These are phyloP conservation scores for Calocybe cyanea DNA, from an alignment of 768 basidiomycete genomes.

Conservation along the genomic window DNA sequence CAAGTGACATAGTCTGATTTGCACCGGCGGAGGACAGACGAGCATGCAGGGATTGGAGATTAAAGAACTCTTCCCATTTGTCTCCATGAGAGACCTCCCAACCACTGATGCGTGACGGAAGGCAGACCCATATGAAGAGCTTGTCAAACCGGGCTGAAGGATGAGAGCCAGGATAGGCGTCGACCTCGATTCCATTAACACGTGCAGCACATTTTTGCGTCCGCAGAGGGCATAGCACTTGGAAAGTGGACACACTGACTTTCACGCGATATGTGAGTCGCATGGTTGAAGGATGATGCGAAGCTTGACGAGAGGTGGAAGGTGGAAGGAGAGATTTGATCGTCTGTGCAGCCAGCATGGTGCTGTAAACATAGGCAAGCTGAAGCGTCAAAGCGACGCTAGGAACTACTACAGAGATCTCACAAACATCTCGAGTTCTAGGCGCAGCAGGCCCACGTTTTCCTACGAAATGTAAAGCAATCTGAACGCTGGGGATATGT, in stretches of 20 bases:
- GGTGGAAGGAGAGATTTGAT: constrained; percentile 34
- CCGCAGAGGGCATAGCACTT: constrained; percentile 45
- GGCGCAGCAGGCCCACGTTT: constrained; percentile 17
- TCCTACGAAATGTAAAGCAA: constrained; percentile 25
- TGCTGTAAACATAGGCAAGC: constrained; percentile 66
- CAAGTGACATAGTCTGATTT: constrained; percentile 41
- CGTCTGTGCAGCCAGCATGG: constrained; percentile 58
- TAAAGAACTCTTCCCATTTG: constrained; percentile 74
- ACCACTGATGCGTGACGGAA: constrained; percentile 31
- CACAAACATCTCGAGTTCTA: constrained; percentile 35
- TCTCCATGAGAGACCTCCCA: constrained; percentile 33
- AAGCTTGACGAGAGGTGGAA: constrained; percentile 13
- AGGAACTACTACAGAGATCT: constrained; percentile 47
- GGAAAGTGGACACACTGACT: constrained; percentile 38
- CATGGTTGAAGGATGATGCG: constrained; percentile 1
- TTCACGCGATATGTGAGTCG: constrained; percentile 25
- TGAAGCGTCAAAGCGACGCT: constrained; percentile 50
- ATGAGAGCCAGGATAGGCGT: constrained; percentile 21
- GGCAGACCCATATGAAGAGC: constrained; percentile 55
- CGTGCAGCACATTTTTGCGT: constrained; percentile 44
- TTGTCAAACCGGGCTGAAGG: constrained; percentile 36
- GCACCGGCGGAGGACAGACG: constrained; percentile 28
- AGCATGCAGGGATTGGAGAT: constrained; percentile 50
- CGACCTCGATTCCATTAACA: constrained; percentile 33
- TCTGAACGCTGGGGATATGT: constrained; percentile 27